Base-by-base conservation (phyloP, 208 protist species). In the Wallacemonas sp. region DNA sequence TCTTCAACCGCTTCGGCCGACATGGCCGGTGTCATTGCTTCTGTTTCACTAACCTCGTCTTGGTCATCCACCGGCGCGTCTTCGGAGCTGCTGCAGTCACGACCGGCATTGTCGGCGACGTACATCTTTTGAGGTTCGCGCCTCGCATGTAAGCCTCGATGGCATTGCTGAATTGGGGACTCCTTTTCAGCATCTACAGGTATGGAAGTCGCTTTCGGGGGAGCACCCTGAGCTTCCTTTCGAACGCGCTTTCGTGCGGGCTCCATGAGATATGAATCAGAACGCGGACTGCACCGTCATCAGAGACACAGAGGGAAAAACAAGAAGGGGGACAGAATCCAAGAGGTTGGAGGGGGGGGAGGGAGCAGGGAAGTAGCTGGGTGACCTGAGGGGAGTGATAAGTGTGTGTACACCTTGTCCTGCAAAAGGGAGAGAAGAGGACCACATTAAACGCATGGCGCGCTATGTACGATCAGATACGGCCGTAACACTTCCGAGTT, bases 1-100 rank as follows among this genome's bases (percentile, higher is more conserved):
- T 84, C 68, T 63, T 91, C 85, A 5, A 63, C 73, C 2, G 72
- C 65, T 24, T 82, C 77, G 28, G 74, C 15, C 8, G 24, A 42
- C 9, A 1, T 9, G 4, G 1, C 51, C n/a, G n/a, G n/a, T n/a
- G n/a, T n/a, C 11, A n/a, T 22, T n/a, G 68, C 24, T 19, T 31
- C 42, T 12, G 36, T 8, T 1, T 54, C 69, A 1, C 47, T 21
- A 34, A 11, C 17, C n/a, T n/a, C 49, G 22, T 61, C 26, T 41
- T 27, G 61, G 31, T 75, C 64, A 2, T 70, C 62, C 39, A 42
- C 44, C n/a, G 38, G 53, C 42, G 71, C 66, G 1, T 33, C 68
- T 22, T 77, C 70, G 22, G 70, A 73, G 39, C 68, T 51, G 2
- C 2, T 27, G 11, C 60, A 64, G 4, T 26, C 11, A 14, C 33